Evolutionary conservation across 2,329 filamentous ascomycete species (phyloP), one percentile per base, ranked within the genome.

Genomic region (Curvularia verruculosa): DNA sequence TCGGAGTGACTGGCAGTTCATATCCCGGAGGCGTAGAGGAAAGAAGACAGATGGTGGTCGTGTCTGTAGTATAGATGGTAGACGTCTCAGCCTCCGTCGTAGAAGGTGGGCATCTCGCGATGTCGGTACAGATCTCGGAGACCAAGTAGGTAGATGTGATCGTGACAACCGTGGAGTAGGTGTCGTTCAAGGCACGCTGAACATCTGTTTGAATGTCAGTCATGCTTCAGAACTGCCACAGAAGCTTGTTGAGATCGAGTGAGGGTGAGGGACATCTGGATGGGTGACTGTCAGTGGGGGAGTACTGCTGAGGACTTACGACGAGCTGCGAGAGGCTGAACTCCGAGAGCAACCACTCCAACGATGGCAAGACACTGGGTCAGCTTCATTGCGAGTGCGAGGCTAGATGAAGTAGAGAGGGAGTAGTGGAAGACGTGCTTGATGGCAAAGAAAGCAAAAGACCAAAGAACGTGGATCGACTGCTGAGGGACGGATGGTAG

Each of bases 11-110:
- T 37, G 62, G 54, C 36, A 58, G 45, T 23, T 46, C 40, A n/a
- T 60, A 57, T 28, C 56, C 64, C 19, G 61, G 57, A 47, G 61
- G 61, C 40, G 57, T 65, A 7, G 60, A 60, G 15, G 58, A 65
- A 24, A 60, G 54, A 28, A 77, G 74, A 60, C 79, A 81, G 65
- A 80, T 66, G 24, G 78, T 80, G 45, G 78, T 80, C 13, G 77
- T 77, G 41, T 76, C 64, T 41, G 75, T 68, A 49, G 79, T 61
- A 58, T 76, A 71, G 19, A 64, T 63, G 28, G 62, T 66, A 44
- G 75, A 74, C 23, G 79, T 81, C 58, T 77, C 61, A 47, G 75
- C 66, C 8, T 72, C 68, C 19, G 73, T 71, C 21, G 68, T 67
- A 44, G 70, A 65, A 39, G 67, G 64, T 29, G 78, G 78, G 61